A percentile compares a stretch with the other conserved stretches of the same genome.
phyloP scores from a whole-genome alignment of 345 rosid genomes.

The Populus ilicifolia region DNA sequence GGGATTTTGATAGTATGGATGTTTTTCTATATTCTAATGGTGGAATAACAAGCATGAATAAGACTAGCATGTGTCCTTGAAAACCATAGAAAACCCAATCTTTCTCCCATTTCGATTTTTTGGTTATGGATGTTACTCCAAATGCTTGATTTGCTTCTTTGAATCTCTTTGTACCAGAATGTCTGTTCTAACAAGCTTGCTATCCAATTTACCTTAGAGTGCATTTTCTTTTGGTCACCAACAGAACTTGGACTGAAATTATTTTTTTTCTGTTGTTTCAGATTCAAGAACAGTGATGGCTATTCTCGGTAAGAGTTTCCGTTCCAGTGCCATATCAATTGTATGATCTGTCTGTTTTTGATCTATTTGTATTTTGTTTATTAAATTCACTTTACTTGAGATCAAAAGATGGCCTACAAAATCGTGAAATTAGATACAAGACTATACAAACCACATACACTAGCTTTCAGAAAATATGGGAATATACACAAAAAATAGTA shows the following conservation, averaged over 20 bases:
- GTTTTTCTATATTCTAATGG: not conserved
- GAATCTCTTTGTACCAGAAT: not conserved
- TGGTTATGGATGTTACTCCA: not conserved
- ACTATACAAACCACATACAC: not conserved
- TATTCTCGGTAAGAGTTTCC: conserved; percentile 66
- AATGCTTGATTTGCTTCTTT: not conserved
- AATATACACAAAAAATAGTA: not conserved
- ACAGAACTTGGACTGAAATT: not conserved
- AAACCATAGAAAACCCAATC: not conserved
- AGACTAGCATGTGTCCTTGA: not conserved
- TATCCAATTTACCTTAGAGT: not conserved
- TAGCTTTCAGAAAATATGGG: not conserved
- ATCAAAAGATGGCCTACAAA: not conserved
- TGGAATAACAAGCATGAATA: not conserved
- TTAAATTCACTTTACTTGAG: not conserved
- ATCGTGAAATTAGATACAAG: not conserved
- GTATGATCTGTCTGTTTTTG: not conserved
- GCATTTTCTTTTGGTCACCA: not conserved
- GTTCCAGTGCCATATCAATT: not conserved
- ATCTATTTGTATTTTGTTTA: not conserved
- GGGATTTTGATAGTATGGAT: not conserved
- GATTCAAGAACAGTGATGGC: conserved; percentile 99
- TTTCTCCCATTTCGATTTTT: not conserved
- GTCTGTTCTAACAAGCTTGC: not conserved
- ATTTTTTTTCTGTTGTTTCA: conserved; percentile 29